Conservation (phyloP, 257 asterid genomes). For the Solanum clarkiae region DNA sequence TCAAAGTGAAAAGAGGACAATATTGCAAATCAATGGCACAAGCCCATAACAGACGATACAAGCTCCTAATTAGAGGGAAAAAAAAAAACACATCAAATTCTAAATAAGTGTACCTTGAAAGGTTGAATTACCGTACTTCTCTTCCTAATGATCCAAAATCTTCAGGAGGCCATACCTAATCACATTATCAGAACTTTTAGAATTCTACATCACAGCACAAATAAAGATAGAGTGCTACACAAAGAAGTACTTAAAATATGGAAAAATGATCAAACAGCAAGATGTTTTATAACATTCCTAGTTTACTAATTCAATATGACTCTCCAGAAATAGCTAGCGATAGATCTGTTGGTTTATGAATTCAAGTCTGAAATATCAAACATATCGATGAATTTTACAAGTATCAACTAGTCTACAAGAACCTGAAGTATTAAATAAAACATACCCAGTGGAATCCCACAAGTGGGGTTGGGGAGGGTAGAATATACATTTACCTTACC, state of each 20-base stretch:
- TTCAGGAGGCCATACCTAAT: constrained; percentile 51
- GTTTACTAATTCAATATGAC: background rate
- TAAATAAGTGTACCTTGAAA: constrained; percentile 8
- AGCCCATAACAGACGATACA: background rate
- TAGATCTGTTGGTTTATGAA: background rate
- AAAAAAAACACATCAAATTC: background rate
- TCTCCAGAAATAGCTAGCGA: background rate
- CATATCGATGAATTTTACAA: background rate
- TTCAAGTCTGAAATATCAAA: background rate
- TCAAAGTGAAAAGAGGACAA: background rate
- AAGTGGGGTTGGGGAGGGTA: too few species aligned
- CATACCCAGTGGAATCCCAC: too few species aligned
- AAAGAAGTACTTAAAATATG: background rate
- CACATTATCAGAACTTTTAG: background rate
- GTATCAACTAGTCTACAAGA: background rate
- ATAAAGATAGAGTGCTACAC: background rate
- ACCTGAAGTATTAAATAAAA: background rate
- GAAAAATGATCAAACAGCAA: background rate
- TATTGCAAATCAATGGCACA: background rate
- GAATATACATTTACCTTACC: too few species aligned
- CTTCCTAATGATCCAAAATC: constrained; percentile 31
- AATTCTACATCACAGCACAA: background rate
- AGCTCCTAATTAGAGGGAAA: background rate
- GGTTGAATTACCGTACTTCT: constrained; percentile 6
- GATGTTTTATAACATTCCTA: background rate